A percentile compares a stretch with the other conserved stretches of the same genome.
Conservation (phyloP, 192 early-diverging fungal genomes). For the Allomyces macrogynus region DNA sequence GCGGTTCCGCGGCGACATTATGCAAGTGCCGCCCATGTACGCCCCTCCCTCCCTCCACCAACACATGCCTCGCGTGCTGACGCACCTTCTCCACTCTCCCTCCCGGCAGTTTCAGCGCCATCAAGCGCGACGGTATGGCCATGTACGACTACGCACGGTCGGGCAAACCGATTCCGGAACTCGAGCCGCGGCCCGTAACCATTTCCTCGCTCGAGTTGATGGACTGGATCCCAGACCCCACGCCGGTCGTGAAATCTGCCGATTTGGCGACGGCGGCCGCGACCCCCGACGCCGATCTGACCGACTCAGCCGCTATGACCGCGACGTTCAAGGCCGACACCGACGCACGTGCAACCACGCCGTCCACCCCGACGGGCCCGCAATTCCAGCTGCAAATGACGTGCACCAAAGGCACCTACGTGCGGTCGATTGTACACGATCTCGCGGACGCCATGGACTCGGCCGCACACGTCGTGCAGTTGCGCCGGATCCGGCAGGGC, state of each 20-base stretch:
- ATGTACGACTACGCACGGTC: conserved; percentile 5
- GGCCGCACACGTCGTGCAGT: conserved; percentile 3
- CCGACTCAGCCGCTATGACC: too few relatives aligned
- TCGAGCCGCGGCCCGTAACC: neutral
- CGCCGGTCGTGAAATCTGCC: too few relatives aligned
- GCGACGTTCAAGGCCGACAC: too few relatives aligned
- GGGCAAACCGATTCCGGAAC: neutral
- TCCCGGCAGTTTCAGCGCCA: neutral
- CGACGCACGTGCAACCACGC: too few relatives aligned
- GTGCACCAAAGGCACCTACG: conserved; percentile 5
- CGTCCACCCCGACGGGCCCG: conserved; percentile 1
- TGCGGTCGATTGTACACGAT: conserved; percentile 6
- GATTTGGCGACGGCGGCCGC: too few relatives aligned
- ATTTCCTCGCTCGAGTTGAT: conserved; percentile 2
- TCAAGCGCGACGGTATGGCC: conserved; percentile 1
- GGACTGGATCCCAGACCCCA: neutral
- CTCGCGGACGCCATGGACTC: conserved; percentile 4
- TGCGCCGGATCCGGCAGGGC: too few relatives aligned
- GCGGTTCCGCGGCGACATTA: conserved; percentile 2
- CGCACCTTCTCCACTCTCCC: neutral
- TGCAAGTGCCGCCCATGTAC: conserved; percentile 4
- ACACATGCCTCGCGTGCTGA: too few relatives aligned
- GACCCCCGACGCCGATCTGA: too few relatives aligned
- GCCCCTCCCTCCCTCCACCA: too few relatives aligned
- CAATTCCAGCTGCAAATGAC: conserved; percentile 3